phyloP scores from a whole-genome alignment of 2,329 filamentous ascomycete species.

The Coniella lustricola region DNA sequence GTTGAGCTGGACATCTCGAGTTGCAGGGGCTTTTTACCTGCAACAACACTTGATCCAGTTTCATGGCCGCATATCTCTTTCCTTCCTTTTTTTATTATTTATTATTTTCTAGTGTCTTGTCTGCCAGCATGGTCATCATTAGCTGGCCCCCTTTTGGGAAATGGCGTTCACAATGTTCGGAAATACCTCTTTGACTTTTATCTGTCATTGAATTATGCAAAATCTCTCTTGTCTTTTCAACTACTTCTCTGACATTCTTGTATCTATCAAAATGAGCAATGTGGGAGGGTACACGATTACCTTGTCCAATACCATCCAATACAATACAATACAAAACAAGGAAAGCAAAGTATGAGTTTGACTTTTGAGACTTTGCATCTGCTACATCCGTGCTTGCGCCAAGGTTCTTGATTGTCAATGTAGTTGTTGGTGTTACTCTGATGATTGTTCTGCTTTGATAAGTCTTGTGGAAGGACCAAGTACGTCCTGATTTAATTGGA shows the following conservation, averaged over 20 bases:
- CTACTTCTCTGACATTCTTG: background rate
- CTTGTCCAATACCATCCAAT: background rate
- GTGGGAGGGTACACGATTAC: constrained; percentile 4
- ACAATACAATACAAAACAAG: background rate
- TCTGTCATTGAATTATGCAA: background rate
- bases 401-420: too few species aligned
- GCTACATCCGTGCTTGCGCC: too few species aligned
- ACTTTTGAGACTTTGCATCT: too few species aligned
- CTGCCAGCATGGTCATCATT: background rate
- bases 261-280: constrained; percentile 7
- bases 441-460: too few species aligned
- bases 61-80: background rate
- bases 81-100: background rate
- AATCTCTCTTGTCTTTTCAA: background rate
- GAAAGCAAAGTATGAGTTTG: too few species aligned
- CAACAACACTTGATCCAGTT: background rate
- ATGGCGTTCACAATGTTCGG: constrained; percentile 7
- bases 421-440: too few species aligned
- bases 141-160: background rate
- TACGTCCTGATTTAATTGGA: too few species aligned
- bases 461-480: too few species aligned
- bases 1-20: background rate
- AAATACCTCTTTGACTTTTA: constrained; percentile 6
- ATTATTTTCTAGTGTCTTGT: constrained; percentile 5
- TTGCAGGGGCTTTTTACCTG: background rate